Conservation (phyloP, 805 yeast genomes). For the Kluyveromyces siamensis region DNA sequence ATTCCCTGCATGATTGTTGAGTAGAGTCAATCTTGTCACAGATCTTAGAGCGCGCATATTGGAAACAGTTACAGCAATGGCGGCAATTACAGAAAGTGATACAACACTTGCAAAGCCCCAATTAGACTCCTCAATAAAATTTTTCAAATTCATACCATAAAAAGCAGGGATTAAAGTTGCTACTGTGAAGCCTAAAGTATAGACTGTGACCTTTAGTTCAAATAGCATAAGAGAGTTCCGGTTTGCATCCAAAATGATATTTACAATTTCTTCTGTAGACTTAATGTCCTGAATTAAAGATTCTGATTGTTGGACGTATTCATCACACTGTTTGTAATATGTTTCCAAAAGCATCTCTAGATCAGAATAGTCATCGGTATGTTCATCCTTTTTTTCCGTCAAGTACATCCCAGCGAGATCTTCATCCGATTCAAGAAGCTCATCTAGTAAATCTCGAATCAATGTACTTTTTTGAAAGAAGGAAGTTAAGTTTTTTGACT, state of each 20-base stretch:
- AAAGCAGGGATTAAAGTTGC: constrained; percentile 82
- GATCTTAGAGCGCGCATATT: constrained; percentile 49
- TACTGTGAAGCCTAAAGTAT: constrained; percentile 75
- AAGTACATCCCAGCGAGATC: constrained; percentile 75
- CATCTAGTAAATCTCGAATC: constrained; percentile 76
- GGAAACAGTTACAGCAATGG: constrained; percentile 42
- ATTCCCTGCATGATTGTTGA: constrained; percentile 29
- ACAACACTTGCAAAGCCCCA: constrained; percentile 57
- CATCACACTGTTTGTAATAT: constrained; percentile 86
- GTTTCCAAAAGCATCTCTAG: constrained; percentile 82
- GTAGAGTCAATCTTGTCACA: constrained; percentile 63
- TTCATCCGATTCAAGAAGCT: constrained; percentile 77
- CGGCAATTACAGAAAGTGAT: constrained; percentile 42
- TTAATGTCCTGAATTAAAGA: constrained; percentile 73
- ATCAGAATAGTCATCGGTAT: constrained; percentile 47
- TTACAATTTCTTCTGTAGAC: constrained; percentile 88
- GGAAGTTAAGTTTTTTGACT: constrained; percentile 59
- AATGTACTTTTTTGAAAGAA: constrained; percentile 69
- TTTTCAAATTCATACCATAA: constrained; percentile 80
- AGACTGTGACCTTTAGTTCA: constrained; percentile 74
- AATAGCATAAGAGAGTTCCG: constrained; percentile 84
- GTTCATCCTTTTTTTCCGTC: constrained; percentile 32
- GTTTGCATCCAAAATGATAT: constrained; percentile 83
- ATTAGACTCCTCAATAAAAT: constrained; percentile 61
- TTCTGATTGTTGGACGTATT: constrained; percentile 84